A percentile compares a stretch with the other conserved stretches of the same genome.
Evolutionary conservation across 1,139 yeast species (phyloP).

Genomic region (Kurtzmaniella quercitrusa): DNA sequence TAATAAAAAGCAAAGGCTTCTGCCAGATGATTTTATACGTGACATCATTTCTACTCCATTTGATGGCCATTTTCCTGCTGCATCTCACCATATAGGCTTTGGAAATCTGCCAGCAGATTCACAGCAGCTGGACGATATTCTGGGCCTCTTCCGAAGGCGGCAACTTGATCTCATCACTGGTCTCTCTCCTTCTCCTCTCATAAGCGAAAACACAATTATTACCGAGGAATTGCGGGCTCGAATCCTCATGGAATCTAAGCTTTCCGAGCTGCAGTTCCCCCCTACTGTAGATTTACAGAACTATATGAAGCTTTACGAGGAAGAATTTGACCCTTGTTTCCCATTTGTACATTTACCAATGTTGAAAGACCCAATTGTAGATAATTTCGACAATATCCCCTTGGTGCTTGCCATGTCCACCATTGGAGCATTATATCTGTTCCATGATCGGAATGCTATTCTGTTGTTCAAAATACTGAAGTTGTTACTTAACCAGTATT

Average conservation of each 20-base stretch:
- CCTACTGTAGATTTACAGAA: conserved; percentile 68
- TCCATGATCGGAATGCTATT: conserved; percentile 74
- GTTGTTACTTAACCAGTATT: conserved; percentile 68
- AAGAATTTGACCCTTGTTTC: conserved; percentile 73
- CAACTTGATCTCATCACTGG: conserved; percentile 52
- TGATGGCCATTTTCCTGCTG: conserved; percentile 43
- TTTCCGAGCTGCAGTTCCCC: conserved; percentile 60
- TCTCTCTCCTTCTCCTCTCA: not conserved
- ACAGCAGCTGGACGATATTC: conserved; percentile 26
- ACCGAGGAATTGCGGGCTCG: conserved; percentile 49
- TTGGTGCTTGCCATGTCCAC: conserved; percentile 80
- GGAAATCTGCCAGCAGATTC: conserved; percentile 27
- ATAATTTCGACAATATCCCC: conserved; percentile 64
- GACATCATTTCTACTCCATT: conserved; percentile 64
- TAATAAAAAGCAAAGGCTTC: conserved; percentile 8
- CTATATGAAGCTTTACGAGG: conserved; percentile 65
- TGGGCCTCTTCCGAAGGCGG: conserved; percentile 54
- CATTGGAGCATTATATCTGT: conserved; percentile 82
- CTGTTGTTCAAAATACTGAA: conserved; percentile 75
- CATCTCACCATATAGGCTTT: conserved; percentile 59
- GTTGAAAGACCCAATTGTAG: conserved; percentile 50
- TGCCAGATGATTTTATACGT: conserved; percentile 57
- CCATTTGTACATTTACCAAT: conserved; percentile 81
- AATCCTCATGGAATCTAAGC: conserved; percentile 49
- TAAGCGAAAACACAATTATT: conserved; percentile 24